These are phyloP conservation scores for Phyllachora maydis DNA, from an alignment of 2,329 filamentous ascomycete genomes.

Conservation along the genomic window DNA sequence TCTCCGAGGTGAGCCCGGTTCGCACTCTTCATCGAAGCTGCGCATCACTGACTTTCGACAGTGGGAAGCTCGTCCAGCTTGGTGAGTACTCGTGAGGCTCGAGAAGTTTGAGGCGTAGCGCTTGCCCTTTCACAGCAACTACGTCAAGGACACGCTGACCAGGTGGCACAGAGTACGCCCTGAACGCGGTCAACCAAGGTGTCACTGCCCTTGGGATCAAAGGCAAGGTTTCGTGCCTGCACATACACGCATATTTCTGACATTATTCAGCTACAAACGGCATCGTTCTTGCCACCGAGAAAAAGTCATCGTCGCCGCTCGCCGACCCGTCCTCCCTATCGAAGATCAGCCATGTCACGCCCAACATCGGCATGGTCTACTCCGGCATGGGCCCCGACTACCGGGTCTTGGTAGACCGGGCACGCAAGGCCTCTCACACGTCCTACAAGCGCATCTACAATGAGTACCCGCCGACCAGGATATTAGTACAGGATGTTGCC, in stretches of 20 bases:
- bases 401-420: slow-evolving; percentile 90
- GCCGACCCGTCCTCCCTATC: slow-evolving; percentile 88
- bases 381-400: slow-evolving; percentile 98
- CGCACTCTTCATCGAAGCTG: slow-evolving; percentile 2
- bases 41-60: slow-evolving; percentile 18
- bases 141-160: no score
- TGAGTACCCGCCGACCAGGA: slow-evolving; percentile 97
- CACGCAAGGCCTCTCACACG: slow-evolving; percentile 94
- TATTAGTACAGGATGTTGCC: slow-evolving; percentile 96
- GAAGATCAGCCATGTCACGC: slow-evolving; percentile 95
- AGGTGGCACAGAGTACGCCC: slow-evolving; percentile 65
- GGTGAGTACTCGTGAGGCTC: slow-evolving; percentile 22
- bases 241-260: slow-evolving; percentile 5
- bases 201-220: slow-evolving; percentile 98
- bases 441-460: slow-evolving; percentile 99
- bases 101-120: no score
- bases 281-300: slow-evolving; percentile 96
- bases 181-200: slow-evolving; percentile 98
- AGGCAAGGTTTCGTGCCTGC: slow-evolving; percentile 30
- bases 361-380: slow-evolving; percentile 99
- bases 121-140: slow-evolving; percentile 4
- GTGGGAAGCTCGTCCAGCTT: slow-evolving; percentile 98
- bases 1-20: slow-evolving; percentile 67
- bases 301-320: slow-evolving; percentile 95
- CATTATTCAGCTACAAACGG: slow-evolving; percentile 70